phyloP scores from a whole-genome alignment of 495 filamentous ascomycete species.

The Talaromyces wortmannii region DNA sequence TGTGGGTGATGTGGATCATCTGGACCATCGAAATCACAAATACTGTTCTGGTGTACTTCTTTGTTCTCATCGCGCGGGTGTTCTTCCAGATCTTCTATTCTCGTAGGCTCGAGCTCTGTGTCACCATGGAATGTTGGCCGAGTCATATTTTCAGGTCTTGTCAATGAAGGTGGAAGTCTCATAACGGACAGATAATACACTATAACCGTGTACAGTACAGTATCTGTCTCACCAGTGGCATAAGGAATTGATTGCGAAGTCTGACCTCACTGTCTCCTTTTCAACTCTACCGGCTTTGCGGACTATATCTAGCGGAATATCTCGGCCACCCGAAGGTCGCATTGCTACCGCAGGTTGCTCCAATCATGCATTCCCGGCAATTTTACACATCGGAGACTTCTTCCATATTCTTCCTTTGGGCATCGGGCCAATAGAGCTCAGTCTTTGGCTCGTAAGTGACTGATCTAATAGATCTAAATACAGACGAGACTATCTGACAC shows the following conservation, averaged over 20 bases:
- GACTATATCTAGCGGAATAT: not conserved
- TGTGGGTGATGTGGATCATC: slow-evolving; percentile 1
- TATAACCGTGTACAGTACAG: not conserved
- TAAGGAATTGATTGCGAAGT: too few relatives aligned
- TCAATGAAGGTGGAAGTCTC: not conserved
- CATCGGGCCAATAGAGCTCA: not conserved
- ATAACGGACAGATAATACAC: not conserved
- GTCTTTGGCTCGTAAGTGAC: not conserved
- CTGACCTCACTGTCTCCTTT: too few relatives aligned
- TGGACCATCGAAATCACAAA: not conserved
- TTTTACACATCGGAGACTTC: not conserved
- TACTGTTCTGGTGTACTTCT: not conserved
- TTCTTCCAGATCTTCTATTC: not conserved
- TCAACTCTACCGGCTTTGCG: too few relatives aligned
- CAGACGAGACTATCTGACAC: too few relatives aligned
- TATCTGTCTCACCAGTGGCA: not conserved
- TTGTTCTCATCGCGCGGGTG: not conserved
- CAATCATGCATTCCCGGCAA: too few relatives aligned
- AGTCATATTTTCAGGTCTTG: not conserved
- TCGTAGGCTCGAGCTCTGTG: not conserved
- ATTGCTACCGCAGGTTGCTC: too few relatives aligned
- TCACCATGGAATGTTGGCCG: not conserved
- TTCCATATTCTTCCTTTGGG: not conserved
- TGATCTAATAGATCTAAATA: not conserved
- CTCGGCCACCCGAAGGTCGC: not conserved